These are phyloP conservation scores for Comarum palustre DNA, from an alignment of 306 rosid genomes.

Conservation along the genomic window DNA sequence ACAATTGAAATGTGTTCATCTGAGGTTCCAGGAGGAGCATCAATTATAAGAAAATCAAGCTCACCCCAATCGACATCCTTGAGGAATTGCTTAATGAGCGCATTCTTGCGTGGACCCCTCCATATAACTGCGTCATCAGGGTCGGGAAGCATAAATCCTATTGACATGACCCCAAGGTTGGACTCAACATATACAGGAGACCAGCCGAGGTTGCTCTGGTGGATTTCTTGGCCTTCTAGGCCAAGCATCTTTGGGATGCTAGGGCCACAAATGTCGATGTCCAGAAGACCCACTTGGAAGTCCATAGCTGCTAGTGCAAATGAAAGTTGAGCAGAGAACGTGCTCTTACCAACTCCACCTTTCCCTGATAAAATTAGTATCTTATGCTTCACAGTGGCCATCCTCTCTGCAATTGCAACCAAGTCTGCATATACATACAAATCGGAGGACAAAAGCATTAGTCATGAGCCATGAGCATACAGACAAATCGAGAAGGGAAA, in stretches of 20 bases:
- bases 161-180: conserved; percentile 92
- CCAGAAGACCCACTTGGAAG: conserved; percentile 93
- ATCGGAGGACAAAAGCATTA: not conserved
- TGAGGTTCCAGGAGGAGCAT: conserved; percentile 97
- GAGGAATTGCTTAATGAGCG: conserved; percentile 79
- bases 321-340: conserved; percentile 84
- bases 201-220: conserved; percentile 96
- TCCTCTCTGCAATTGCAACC: conserved; percentile 75
- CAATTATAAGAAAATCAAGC: conserved; percentile 81
- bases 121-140: conserved; percentile 84
- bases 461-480: not conserved
- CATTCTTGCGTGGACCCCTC: conserved; percentile 92
- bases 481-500: not conserved
- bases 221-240: conserved; percentile 85
- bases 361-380: conserved; percentile 85
- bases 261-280: conserved; percentile 94
- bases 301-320: conserved; percentile 83
- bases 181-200: conserved; percentile 91
- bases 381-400: conserved; percentile 95
- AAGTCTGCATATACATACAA: conserved; percentile 49
- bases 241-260: conserved; percentile 97
- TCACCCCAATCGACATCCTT: conserved; percentile 93
- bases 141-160: conserved; percentile 79
- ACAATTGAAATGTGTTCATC: conserved; percentile 88
- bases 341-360: conserved; percentile 98